phyloP scores from a whole-genome alignment of 2,329 filamentous ascomycete genomes.

The Elsinoe arachidis region DNA sequence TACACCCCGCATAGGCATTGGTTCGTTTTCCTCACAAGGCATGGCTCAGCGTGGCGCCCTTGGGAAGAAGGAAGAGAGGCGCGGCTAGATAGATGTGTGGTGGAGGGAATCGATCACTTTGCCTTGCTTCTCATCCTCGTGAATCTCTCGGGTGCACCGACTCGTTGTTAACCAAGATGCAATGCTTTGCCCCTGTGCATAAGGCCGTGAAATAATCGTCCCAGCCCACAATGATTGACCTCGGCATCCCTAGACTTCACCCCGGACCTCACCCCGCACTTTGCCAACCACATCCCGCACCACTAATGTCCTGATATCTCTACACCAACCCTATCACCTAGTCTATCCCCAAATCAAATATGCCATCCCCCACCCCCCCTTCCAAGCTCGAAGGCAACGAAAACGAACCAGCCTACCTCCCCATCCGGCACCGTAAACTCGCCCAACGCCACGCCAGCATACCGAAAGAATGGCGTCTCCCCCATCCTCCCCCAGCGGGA shows the following conservation, averaged over 20 bases:
- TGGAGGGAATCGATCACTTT: neutral
- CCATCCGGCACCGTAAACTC: slow-evolving; percentile 35
- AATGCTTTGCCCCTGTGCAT: neutral
- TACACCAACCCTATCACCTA: no score
- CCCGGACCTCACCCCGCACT: neutral
- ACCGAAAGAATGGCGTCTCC: slow-evolving; percentile 37
- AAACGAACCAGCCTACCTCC: slow-evolving; percentile 28
- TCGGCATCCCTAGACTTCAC: neutral
- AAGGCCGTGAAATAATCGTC: neutral
- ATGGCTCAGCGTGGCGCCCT: neutral
- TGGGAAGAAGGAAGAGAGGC: neutral
- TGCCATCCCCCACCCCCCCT: neutral
- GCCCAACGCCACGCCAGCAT: slow-evolving; percentile 34
- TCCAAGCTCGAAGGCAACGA: no score
- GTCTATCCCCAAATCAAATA: no score
- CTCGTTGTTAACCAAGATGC: neutral
- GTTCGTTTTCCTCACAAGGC: neutral
- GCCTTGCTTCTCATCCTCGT: neutral
- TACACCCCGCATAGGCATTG: neutral
- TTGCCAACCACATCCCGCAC: neutral
- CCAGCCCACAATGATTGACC: neutral
- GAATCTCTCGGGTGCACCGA: no score
- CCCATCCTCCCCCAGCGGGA: slow-evolving; percentile 21
- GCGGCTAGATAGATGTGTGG: neutral
- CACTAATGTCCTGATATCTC: no score